Evolutionary conservation across 345 rosid species (phyloP).

Genomic region (Euphorbia tirucalli): DNA sequence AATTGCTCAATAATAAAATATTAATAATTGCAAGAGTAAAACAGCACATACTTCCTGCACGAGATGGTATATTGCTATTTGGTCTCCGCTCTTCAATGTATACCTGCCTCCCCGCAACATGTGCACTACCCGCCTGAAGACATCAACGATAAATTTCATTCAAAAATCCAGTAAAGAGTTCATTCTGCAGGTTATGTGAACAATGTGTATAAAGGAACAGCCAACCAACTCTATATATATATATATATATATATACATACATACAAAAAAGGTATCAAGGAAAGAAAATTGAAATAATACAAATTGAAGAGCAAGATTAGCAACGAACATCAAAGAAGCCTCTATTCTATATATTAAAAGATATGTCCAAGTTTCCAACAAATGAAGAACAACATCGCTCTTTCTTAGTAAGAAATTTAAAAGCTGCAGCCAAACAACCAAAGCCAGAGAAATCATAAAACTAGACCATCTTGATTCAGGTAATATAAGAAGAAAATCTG

Average conservation of each 20-base stretch:
- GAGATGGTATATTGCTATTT: constrained; percentile 53
- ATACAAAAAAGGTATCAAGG: too few species aligned
- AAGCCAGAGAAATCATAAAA: background rate
- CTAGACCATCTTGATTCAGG: background rate
- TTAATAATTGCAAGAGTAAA: too few species aligned
- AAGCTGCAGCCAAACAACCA: background rate
- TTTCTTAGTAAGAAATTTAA: background rate
- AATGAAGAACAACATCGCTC: background rate
- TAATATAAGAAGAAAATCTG: background rate
- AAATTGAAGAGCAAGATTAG: background rate
- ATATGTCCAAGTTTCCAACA: background rate
- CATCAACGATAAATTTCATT: background rate
- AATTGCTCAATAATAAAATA: background rate
- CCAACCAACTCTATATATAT: background rate
- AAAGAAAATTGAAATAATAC: background rate
- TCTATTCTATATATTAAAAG: background rate
- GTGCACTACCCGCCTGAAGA: constrained; percentile 48
- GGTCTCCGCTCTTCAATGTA: constrained; percentile 71
- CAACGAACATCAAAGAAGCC: background rate
- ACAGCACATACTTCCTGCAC: constrained; percentile 52
- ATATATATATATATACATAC: too few species aligned
- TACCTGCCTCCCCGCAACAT: constrained; percentile 58
- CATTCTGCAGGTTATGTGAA: background rate
- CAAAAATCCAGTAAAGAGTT: background rate
- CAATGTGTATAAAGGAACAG: background rate